phyloP scores from a whole-genome alignment of 2,329 filamentous ascomycete species.

The Cyclaneusma minus region DNA sequence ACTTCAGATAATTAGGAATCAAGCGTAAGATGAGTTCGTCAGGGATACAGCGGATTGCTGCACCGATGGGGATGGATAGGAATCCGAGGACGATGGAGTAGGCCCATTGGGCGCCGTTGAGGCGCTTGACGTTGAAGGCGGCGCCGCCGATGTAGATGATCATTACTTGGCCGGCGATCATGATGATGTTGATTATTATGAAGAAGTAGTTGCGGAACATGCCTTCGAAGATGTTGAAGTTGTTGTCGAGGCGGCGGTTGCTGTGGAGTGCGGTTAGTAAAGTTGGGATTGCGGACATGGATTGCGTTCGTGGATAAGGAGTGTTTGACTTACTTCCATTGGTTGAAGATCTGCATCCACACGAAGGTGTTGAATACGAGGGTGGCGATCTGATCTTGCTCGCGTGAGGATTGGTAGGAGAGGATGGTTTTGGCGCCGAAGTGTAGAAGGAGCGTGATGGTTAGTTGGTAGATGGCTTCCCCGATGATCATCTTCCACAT shows the following conservation, averaged over 20 bases:
- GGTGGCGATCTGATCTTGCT: conserved; percentile 46
- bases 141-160: conserved; percentile 77
- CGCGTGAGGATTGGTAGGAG: conserved; percentile 31
- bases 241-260: conserved; percentile 86
- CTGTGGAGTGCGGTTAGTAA: conserved; percentile 22
- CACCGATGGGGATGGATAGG: conserved; percentile 72
- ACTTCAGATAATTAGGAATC: conserved; percentile 16
- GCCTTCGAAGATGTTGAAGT: conserved; percentile 90
- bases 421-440: conserved; percentile 53
- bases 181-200: conserved; percentile 67
- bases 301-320: conserved; percentile 9
- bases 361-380: conserved; percentile 97
- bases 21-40: conserved; percentile 31
- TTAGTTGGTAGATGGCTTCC: conserved; percentile 77
- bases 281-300: conserved; percentile 4
- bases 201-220: conserved; percentile 80
- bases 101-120: conserved; percentile 70
- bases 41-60: conserved; percentile 69
- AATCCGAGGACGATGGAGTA: conserved; percentile 73
- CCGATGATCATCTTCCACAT: conserved; percentile 99
- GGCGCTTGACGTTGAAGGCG: conserved; percentile 49
- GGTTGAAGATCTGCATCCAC: conserved; percentile 99
- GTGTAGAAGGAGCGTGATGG: conserved; percentile 61
- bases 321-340: conserved; percentile 60
- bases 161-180: conserved; percentile 78